Evolutionary conservation across 2,329 filamentous ascomycete genomes (phyloP).

Genomic region (Colletotrichum kahawae): DNA sequence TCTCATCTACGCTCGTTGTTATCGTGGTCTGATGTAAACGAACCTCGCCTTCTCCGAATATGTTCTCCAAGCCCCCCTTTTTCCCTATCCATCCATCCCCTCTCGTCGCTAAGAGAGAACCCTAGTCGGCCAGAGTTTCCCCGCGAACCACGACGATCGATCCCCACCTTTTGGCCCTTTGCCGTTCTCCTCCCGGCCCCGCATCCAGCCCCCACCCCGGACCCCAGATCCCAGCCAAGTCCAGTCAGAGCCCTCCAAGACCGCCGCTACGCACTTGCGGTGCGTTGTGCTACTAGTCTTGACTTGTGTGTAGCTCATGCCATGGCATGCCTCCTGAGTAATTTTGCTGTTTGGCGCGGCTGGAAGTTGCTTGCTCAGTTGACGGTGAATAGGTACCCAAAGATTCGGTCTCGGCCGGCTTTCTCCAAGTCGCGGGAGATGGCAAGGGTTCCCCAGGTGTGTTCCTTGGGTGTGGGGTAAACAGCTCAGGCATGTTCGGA

Average conservation of each 20-base stretch:
- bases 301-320: neutral
- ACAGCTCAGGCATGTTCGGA: neutral
- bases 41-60: neutral
- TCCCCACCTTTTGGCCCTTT: neutral
- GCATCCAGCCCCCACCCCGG: neutral
- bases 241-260: slow-evolving; percentile 5
- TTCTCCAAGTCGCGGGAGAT: neutral
- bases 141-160: slow-evolving; percentile 17
- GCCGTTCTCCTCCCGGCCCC: neutral
- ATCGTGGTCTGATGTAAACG: neutral
- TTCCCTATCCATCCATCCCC: too few relatives aligned
- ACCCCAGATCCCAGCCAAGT: neutral
- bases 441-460: neutral
- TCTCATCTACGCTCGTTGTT: neutral
- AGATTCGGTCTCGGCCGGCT: neutral
- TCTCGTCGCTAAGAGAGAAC: neutral
- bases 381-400: neutral
- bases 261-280: slow-evolving; percentile 8
- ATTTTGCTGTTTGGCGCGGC: neutral
- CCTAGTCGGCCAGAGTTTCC: slow-evolving; percentile 15
- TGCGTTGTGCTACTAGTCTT: neutral
- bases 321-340: neutral
- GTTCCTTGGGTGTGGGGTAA: neutral
- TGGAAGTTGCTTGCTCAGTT: neutral
- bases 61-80: too few relatives aligned